Evolutionary conservation across 2,329 filamentous ascomycete genomes (phyloP).

Genomic region (Diaporthe sp.): DNA sequence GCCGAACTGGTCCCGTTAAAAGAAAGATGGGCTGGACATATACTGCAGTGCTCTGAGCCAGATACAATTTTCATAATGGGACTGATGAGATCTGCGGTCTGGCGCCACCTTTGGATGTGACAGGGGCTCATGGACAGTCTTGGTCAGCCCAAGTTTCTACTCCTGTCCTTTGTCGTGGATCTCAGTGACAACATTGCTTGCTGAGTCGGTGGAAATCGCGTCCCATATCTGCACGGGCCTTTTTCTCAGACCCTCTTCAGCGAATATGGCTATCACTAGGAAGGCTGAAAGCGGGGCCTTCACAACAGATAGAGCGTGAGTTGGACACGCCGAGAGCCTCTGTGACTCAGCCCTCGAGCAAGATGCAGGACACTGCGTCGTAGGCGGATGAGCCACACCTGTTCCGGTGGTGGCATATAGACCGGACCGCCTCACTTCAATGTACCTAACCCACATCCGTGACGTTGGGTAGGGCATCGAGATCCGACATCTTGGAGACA

Average conservation of each 20-base stretch:
- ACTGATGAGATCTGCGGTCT: neutral
- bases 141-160: neutral
- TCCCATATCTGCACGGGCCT: neutral
- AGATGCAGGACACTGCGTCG: neutral
- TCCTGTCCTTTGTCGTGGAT: neutral
- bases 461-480: too few species aligned
- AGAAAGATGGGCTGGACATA: too few species aligned
- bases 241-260: neutral
- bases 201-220: neutral
- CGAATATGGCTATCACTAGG: neutral
- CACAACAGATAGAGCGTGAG: neutral
- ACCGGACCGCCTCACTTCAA: too few species aligned
- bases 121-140: neutral
- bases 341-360: neutral
- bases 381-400: neutral
- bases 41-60: neutral
- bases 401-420: too few species aligned
- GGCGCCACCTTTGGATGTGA: neutral
- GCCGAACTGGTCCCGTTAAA: too few species aligned
- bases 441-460: too few species aligned
- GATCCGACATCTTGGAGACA: too few species aligned
- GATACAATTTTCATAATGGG: neutral
- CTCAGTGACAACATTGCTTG: neutral
- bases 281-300: neutral
- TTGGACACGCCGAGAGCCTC: neutral